phyloP scores from a whole-genome alignment of 73 alveolate genomes.

The Stentor roeselii region DNA sequence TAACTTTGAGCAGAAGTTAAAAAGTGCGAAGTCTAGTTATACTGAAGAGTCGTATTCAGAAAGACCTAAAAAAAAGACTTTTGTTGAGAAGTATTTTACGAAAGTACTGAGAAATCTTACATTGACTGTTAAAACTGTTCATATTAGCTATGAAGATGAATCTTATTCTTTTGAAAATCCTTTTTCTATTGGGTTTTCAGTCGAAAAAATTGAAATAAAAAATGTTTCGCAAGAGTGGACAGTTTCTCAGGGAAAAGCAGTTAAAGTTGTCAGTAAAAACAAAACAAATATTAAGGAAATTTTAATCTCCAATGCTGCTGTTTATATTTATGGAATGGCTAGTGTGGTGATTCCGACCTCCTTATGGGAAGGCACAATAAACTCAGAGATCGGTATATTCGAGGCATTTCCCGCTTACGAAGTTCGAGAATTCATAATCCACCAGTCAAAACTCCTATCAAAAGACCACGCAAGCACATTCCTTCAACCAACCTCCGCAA shows the following conservation, averaged over 20 bases:
- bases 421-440: constrained; percentile 21
- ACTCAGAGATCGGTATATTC: constrained; percentile 12
- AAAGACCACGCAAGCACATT: neutral
- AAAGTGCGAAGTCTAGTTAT: neutral
- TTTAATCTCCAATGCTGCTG: neutral
- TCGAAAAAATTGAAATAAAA: constrained; percentile 11
- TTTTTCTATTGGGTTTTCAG: neutral
- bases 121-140: neutral
- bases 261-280: neutral
- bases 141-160: constrained; percentile 28
- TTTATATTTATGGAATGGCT: constrained; percentile 19
- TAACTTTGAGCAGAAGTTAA: neutral
- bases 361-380: constrained; percentile 27
- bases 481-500: neutral
- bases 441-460: neutral
- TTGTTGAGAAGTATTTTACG: neutral
- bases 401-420: constrained; percentile 33
- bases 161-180: constrained; percentile 6
- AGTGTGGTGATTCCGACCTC: constrained; percentile 19
- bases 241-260: neutral
- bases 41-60: too few relatives aligned
- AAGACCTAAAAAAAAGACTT: constrained; percentile 2
- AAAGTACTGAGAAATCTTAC: constrained; percentile 20
- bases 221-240: neutral
- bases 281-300: neutral